Percentiles rank a stretch among this genome's conserved stretches.
Evolutionary conservation across 73 alveolate species (phyloP).

Genomic region (Paramecium biaurelia): DNA sequence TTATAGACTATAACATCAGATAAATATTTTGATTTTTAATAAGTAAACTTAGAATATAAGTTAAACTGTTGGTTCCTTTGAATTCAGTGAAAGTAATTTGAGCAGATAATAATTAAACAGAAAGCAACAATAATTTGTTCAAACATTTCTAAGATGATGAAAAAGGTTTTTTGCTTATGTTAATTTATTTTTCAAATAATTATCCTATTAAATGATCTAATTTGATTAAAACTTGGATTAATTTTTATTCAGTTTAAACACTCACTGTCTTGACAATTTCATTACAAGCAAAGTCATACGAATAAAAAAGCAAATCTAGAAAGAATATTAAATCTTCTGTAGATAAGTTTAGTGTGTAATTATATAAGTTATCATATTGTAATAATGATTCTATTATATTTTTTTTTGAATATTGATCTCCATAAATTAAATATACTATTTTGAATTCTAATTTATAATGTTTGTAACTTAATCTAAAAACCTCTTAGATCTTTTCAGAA

Average conservation of each 20-base stretch:
- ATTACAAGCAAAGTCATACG: neutral
- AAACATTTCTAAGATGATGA: neutral
- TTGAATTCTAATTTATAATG: neutral
- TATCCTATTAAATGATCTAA: neutral
- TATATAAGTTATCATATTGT: neutral
- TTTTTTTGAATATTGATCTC: neutral
- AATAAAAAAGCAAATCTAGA: neutral
- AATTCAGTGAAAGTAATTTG: neutral
- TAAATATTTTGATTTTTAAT: neutral
- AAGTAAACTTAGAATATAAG: neutral
- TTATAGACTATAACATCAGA: neutral
- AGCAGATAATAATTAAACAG: neutral
- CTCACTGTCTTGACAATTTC: neutral
- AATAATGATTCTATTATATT: neutral
- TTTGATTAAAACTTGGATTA: neutral
- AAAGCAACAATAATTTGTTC: neutral
- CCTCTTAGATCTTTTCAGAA: neutral
- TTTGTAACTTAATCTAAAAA: neutral
- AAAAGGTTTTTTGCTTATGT: neutral
- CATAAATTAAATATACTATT: neutral
- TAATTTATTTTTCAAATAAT: neutral
- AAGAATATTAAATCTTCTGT: neutral
- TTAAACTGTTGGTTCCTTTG: neutral
- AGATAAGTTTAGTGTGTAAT: neutral
- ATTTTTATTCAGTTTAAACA: slow-evolving; percentile 6